Percentiles rank a stretch among this genome's conserved stretches.
Evolutionary conservation across 164 flowering plant genomes (phyloP).

Genomic region (Euptelea pleiosperma): DNA sequence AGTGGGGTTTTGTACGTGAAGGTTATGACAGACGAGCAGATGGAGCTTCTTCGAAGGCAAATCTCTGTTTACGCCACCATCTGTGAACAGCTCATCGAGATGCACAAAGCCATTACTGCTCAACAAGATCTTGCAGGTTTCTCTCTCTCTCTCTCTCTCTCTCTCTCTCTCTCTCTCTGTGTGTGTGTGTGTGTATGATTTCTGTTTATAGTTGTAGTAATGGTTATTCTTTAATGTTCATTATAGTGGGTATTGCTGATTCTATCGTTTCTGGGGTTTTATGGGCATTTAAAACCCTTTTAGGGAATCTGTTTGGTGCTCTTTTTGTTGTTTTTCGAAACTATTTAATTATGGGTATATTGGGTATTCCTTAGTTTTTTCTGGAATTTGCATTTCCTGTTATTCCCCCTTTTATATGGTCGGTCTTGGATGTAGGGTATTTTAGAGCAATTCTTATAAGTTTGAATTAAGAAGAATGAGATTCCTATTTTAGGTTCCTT

Average conservation of each 20-base stretch:
- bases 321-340: not conserved
- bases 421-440: too few relatives aligned
- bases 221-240: not conserved
- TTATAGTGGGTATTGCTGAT: not conserved
- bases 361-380: not conserved
- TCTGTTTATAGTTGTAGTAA: not conserved
- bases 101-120: constrained; percentile 62
- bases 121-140: constrained; percentile 64
- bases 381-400: not conserved
- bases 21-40: constrained; percentile 92
- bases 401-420: not conserved
- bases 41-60: constrained; percentile 68
- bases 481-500: too few relatives aligned
- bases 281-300: not conserved
- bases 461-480: too few relatives aligned
- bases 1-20: constrained; percentile 38
- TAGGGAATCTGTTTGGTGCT: not conserved
- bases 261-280: not conserved
- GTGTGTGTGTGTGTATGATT: too few relatives aligned
- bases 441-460: too few relatives aligned
- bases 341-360: not conserved
- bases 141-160: constrained; percentile 11
- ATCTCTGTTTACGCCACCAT: constrained; percentile 74
- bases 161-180: not conserved
- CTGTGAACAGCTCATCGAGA: constrained; percentile 73